phyloP scores from a whole-genome alignment of 257 asterid species.

The Leonotis leonurus region DNA sequence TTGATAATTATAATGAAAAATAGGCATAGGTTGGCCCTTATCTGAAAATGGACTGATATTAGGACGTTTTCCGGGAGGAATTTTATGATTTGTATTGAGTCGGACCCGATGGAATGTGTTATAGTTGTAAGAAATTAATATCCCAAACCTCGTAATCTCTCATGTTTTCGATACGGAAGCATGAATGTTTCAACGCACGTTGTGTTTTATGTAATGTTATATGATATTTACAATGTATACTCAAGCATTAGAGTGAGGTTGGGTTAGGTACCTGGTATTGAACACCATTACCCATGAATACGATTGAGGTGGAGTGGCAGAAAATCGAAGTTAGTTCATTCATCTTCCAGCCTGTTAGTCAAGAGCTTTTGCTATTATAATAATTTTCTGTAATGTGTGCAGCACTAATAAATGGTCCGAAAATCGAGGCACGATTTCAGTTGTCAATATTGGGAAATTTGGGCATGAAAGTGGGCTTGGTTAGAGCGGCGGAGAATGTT shows the following conservation, averaged over 20 bases:
- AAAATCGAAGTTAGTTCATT: background rate
- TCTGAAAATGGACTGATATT: background rate
- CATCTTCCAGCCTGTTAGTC: background rate
- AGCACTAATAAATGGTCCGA: conserved; percentile 20
- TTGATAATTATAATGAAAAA: background rate
- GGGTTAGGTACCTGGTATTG: background rate
- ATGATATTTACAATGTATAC: background rate
- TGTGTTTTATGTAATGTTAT: background rate
- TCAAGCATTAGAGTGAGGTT: background rate
- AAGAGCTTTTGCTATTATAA: background rate
- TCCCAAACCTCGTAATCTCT: too few relatives aligned
- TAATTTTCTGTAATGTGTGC: conserved; percentile 1
- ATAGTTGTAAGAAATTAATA: background rate
- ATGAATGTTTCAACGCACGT: background rate
- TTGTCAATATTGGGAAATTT: conserved; percentile 23
- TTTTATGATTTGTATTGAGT: background rate
- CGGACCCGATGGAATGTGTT: background rate
- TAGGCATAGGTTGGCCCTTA: background rate
- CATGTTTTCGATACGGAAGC: too few relatives aligned
- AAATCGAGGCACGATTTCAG: conserved; percentile 9
- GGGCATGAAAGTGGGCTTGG: conserved; percentile 23
- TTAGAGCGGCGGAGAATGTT: conserved; percentile 18
- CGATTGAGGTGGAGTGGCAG: background rate
- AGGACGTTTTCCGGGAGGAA: too few relatives aligned
- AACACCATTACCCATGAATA: background rate